These are phyloP conservation scores for Vanderwaltozyma tropicalis DNA, from an alignment of 805 yeast species.

Conservation along the genomic window DNA sequence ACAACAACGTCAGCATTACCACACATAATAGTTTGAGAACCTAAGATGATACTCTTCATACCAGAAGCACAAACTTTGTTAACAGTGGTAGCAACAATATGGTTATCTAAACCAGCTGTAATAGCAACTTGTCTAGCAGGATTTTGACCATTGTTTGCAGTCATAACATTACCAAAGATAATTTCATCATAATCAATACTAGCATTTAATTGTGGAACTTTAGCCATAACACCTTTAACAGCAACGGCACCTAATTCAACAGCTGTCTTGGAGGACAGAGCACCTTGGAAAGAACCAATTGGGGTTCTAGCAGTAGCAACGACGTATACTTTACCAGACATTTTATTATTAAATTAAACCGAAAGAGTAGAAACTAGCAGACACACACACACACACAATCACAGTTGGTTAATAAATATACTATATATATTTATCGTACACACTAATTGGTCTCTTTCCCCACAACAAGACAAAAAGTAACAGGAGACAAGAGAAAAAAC, in stretches of 20 bases:
- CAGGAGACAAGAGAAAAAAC: no score
- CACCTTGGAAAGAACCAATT: constrained; percentile 87
- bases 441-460: no score
- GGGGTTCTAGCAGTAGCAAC: constrained; percentile 93
- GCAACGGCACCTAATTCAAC: constrained; percentile 89
- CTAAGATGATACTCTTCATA: constrained; percentile 80
- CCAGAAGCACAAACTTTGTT: constrained; percentile 98
- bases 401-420: no score
- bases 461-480: no score
- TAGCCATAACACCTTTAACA: constrained; percentile 75
- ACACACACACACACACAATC: no score
- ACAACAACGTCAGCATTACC: constrained; percentile 89
- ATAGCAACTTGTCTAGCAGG: constrained; percentile 97
- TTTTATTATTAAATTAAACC: constrained; percentile 3
- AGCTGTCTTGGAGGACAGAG: constrained; percentile 61
- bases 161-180: constrained; percentile 83
- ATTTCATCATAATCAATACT: constrained; percentile 70
- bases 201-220: constrained; percentile 72
- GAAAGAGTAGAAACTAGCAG: no score
- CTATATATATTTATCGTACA: no score
- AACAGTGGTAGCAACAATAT: constrained; percentile 77
- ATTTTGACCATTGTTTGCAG: constrained; percentile 91
- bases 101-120: constrained; percentile 74
- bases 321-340: constrained; percentile 59
- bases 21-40: constrained; percentile 79